Evolutionary conservation across 768 basidiomycete species (phyloP), one percentile per base, ranked within the genome.

Genomic region (Pisolithus microcarpus): DNA sequence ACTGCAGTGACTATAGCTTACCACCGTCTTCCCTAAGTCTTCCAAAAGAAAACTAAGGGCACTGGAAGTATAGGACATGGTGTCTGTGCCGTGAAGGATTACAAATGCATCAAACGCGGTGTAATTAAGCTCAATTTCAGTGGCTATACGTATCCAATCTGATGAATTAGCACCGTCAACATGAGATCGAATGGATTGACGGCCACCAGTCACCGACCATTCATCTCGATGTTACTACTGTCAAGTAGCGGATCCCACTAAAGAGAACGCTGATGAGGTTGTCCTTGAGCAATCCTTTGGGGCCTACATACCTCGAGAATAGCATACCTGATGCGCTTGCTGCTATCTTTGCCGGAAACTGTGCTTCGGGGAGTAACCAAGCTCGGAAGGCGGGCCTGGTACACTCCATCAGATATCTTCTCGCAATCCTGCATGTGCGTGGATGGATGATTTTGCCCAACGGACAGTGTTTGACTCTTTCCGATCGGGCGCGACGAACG

Each of bases 71-170:
- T 91, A 94, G 16, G 83, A 81, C 88, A 93, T 92, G 1, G 89
- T 92, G 61, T 95, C 93, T 9, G 89, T 91, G 31, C 92, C 92
- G 61, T 95, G 92, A 18, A 95, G 70, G 28, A 96, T 72, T 18
- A 97, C 82, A 61, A 97, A 96, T 0, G 90, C 91, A 59, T 97
- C 94, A 62, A 91, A 97, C 13, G 64, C 59, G 30, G 75, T 65
- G 61, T 96, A 96, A 64, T 96, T 96, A 48, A 92, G 81, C 61
- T 95, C 91, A 57, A 97, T 91, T 61, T 97, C 94, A 1, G 82
- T 84, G 0, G 91, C 88, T 31, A 97, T 84, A 8, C 90, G 77
- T 57, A 92, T 85, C 91, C 91, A 94, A 61, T 92, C 91, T 88
- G 61, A 49, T 37, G 52, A 59, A 46, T 39, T 48, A 38, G 42